Evolutionary conservation across 441 rosid species (phyloP), one percentile per base, ranked within the genome.

Genomic region (Geranium incanum): DNA sequence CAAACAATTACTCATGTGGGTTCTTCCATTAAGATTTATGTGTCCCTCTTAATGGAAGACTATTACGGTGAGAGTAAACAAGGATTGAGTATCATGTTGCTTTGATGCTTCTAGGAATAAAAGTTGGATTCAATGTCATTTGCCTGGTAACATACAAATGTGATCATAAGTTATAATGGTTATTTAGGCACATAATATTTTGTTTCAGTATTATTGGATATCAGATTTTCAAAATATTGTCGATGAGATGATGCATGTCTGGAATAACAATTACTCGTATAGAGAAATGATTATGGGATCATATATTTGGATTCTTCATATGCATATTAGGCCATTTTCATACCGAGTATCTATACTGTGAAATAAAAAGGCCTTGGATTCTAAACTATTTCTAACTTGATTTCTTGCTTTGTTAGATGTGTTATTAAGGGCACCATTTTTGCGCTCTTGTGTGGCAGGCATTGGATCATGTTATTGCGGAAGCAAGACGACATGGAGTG

Each of bases 401-500:
- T 28, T 28, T 28, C 33, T 28, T 28, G 21, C 21, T 21, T 21
- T 21, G 21, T 21, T 21, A 21, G 21, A 21, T 21, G 21, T 21
- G 21, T 21, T 21, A 21, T 28, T 28, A 28, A 28, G 1, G 33
- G 3, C 33, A 2, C 33, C 33, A 28, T 28, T 28, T 28, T 28
- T 28, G 33, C 33, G 33, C 33, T 28, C 33, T 28, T 28, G 62
- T 55, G 62, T 55, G 21, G 7, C 62, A 55, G 62, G 62, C 62
- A n/a, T 16, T 55, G 62, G 62, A 55, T 55, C 62, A 55, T 55
- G 62, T 55, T 16, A 55, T 94, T 79, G 95, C 90, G 48, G 96
- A 91, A 85, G 97, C 98, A 21, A 84, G 83, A 75, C 82, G 69
- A 41, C 85, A 84, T 37, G 89, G 84, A 71, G 76, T 94, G 69